Evolutionary conservation across 305 asterid species (phyloP).

Genomic region (Solanum hybrid): DNA sequence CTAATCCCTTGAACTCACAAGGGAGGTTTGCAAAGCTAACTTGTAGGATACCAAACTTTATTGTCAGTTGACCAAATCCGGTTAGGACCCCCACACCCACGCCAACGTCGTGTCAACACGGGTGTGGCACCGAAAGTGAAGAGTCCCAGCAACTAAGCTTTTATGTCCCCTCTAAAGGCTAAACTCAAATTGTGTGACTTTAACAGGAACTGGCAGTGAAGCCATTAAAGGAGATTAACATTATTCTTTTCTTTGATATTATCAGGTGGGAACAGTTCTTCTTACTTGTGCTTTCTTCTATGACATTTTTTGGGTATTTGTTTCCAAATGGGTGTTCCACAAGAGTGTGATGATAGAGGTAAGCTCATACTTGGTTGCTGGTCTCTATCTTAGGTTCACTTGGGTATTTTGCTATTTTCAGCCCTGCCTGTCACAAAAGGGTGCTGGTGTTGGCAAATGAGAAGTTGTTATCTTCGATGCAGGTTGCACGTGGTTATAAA

Average conservation of each 20-base stretch:
- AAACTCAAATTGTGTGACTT: neutral
- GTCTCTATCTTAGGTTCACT: neutral
- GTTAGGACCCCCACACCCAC: neutral
- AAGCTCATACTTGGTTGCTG: constrained; percentile 6
- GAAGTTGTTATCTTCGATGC: neutral
- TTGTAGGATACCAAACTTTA: neutral
- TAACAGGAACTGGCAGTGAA: neutral
- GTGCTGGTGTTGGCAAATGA: neutral
- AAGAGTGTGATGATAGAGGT: constrained; percentile 99
- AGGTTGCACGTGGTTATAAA: constrained; percentile 96
- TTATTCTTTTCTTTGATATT: constrained; percentile 9
- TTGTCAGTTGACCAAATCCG: neutral
- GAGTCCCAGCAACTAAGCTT: neutral
- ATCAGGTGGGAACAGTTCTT: constrained; percentile 91
- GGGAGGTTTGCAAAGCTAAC: neutral
- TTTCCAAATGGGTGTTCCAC: constrained; percentile 76
- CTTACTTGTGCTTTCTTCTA: constrained; percentile 84
- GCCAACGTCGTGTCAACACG: neutral
- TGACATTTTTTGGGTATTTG: constrained; percentile 91
- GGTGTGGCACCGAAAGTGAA: neutral
- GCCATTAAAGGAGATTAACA: neutral
- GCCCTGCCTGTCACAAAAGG: neutral
- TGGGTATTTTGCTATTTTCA: neutral
- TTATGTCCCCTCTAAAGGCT: neutral
- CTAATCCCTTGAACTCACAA: neutral